Percentiles rank a stretch among this genome's conserved stretches.
phyloP scores from a whole-genome alignment of 179 eudicot genomes.

The Pouteria campechiana region DNA sequence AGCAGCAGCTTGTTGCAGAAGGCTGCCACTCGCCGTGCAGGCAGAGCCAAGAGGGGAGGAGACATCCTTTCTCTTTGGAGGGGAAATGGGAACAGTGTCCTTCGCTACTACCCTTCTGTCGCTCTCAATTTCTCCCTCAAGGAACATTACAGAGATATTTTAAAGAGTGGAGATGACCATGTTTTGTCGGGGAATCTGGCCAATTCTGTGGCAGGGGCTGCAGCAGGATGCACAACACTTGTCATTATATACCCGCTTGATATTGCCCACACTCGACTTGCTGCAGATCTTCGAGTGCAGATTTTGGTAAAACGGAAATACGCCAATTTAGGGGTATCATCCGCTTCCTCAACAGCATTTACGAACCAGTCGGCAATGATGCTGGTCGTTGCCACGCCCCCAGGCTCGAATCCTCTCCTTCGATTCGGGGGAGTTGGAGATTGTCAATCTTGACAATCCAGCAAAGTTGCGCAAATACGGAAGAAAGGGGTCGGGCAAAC shows the following conservation, averaged over 20 bases:
- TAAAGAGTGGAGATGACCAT: conserved; percentile 46
- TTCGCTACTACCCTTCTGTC: conserved; percentile 93
- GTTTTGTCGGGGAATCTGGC: conserved; percentile 58
- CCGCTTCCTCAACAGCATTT: conserved; percentile 54
- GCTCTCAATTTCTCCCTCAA: conserved; percentile 93
- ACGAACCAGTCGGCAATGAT: too few relatives aligned
- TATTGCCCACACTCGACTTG: conserved; percentile 91
- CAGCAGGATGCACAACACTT: conserved; percentile 86
- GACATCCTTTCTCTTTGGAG: conserved; percentile 85
- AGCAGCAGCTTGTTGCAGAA: too few relatives aligned
- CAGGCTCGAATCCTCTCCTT: too few relatives aligned
- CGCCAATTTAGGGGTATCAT: conserved; percentile 72
- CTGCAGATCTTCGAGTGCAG: too few relatives aligned
- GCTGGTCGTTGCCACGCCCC: too few relatives aligned
- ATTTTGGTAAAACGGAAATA: conserved; percentile 47
- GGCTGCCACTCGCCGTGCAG: too few relatives aligned
- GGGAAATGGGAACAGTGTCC: conserved; percentile 94
- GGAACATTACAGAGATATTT: conserved; percentile 73
- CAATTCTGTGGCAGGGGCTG: conserved; percentile 88
- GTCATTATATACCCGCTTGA: conserved; percentile 88
- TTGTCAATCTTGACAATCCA: too few relatives aligned
- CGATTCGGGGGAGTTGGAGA: too few relatives aligned
- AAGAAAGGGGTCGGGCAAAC: too few relatives aligned
- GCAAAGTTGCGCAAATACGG: too few relatives aligned
- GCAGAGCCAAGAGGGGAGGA: too few relatives aligned